Conservation (phyloP, 169 alveolate species). For the Babesia caballi region DNA sequence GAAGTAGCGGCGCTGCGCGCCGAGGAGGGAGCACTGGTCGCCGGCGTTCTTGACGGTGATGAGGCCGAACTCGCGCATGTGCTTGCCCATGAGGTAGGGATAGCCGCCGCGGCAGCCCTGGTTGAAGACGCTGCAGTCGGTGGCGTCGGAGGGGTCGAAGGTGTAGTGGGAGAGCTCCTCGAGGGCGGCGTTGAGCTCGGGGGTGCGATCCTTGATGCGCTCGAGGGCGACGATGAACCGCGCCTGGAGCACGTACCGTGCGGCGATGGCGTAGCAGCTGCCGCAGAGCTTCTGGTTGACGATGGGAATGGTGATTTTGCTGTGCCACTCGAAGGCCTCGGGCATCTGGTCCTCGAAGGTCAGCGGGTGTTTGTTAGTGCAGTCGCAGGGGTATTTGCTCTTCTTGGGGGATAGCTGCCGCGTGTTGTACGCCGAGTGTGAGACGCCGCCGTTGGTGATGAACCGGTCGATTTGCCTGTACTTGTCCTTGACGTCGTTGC, state of each 20-base stretch:
- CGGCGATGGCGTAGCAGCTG: constrained; percentile 92
- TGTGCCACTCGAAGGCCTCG: constrained; percentile 38
- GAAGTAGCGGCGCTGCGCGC: constrained; percentile 42
- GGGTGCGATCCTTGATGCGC: constrained; percentile 39
- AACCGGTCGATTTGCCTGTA: constrained; percentile 21
- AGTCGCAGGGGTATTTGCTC: constrained; percentile 22
- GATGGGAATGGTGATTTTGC: constrained; percentile 19
- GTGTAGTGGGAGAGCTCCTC: constrained; percentile 15
- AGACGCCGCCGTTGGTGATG: background rate
- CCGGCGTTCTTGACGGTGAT: background rate
- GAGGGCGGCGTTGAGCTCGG: constrained; percentile 7
- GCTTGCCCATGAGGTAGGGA: constrained; percentile 86
- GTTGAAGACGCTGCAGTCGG: constrained; percentile 65
- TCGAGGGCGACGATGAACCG: constrained; percentile 80
- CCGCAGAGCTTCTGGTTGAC: constrained; percentile 91
- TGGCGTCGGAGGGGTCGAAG: constrained; percentile 35
- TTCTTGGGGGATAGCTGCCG: background rate
- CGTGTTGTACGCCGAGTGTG: background rate
- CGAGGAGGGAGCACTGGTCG: constrained; percentile 6
- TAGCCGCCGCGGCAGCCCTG: constrained; percentile 91
- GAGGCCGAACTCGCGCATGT: constrained; percentile 81
- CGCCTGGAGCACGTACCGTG: constrained; percentile 81
- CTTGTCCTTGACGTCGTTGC: constrained; percentile 24
- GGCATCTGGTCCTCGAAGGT: constrained; percentile 18
- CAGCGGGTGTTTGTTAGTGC: background rate